These are phyloP conservation scores for Podospora pseudocomata DNA, from an alignment of 495 filamentous ascomycete species.

Conservation along the genomic window DNA sequence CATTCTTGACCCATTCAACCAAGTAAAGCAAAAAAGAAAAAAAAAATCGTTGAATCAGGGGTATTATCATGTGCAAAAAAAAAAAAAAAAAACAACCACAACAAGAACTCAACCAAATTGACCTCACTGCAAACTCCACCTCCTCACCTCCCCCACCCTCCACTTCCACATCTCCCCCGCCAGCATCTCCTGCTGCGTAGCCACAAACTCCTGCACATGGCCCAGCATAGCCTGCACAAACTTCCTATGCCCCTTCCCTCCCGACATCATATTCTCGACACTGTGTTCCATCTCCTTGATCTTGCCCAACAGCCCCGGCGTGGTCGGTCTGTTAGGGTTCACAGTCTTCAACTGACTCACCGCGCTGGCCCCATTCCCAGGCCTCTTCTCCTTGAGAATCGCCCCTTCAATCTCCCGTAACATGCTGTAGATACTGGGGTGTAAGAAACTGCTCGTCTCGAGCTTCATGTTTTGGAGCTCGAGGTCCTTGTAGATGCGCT, in stretches of 20 bases:
- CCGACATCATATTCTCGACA: constrained; percentile 7
- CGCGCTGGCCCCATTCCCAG: neutral
- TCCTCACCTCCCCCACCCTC: constrained; percentile 3
- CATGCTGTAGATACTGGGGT: constrained; percentile 13
- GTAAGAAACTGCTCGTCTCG: constrained; percentile 1
- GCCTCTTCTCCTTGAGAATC: constrained; percentile 9
- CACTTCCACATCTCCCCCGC: constrained; percentile 8
- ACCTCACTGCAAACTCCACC: neutral
- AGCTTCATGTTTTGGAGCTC: constrained; percentile 5
- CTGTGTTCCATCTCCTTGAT: constrained; percentile 11
- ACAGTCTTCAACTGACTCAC: constrained; percentile 2
- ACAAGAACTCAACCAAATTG: neutral
- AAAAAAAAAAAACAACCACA: neutral
- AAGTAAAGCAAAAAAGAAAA: too few relatives aligned
- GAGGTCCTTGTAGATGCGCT: constrained; percentile 7
- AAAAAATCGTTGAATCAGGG: too few relatives aligned
- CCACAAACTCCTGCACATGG: constrained; percentile 3
- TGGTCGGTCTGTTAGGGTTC: constrained; percentile 7
- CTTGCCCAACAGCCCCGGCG: constrained; percentile 12
- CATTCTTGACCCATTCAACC: too few relatives aligned
- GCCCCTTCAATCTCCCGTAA: constrained; percentile 7
- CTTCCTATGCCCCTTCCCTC: constrained; percentile 5
- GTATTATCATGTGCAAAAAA: neutral
- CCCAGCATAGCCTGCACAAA: constrained; percentile 3
- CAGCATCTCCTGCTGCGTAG: neutral